Percentiles rank a stretch among this genome's conserved stretches.
Conservation (phyloP, 1,139 yeast genomes). For the Candida sanyaensis region DNA sequence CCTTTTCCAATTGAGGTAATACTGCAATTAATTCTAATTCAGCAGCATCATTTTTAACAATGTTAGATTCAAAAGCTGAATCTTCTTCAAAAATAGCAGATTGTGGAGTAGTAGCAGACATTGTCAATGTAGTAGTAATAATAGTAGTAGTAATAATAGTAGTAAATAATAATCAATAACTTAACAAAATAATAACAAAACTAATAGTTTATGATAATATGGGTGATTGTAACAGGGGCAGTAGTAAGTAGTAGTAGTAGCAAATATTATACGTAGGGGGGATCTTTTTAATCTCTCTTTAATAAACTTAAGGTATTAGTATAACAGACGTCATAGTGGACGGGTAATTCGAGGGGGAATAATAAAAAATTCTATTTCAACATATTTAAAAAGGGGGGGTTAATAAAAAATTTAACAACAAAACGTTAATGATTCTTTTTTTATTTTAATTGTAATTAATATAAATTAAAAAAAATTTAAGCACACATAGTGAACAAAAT, state of each 20-base stretch:
- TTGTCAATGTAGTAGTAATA: constrained; percentile 14
- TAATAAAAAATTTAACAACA: constrained; percentile 8
- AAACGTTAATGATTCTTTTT: background rate
- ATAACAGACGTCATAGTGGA: constrained; percentile 31
- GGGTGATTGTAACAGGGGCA: background rate
- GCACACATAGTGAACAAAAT: constrained; percentile 32
- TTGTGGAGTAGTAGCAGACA: constrained; percentile 22
- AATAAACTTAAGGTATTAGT: constrained; percentile 5
- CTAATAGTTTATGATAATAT: background rate
- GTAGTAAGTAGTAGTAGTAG: constrained; percentile 2
- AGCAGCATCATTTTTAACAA: constrained; percentile 8
- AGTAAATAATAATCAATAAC: background rate
- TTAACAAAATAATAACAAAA: constrained; percentile 8
- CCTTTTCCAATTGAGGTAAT: constrained; percentile 9
- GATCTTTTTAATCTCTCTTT: background rate
- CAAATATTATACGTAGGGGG: background rate
- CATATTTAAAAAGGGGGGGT: constrained; percentile 21
- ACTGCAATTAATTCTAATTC: constrained; percentile 9
- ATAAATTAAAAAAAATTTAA: constrained; percentile 24
- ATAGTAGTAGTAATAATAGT: constrained; percentile 2
- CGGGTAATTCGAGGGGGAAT: constrained; percentile 19
- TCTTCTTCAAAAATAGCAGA: constrained; percentile 21
- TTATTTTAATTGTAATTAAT: constrained; percentile 5
- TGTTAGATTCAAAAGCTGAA: constrained; percentile 30
- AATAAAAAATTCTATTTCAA: constrained; percentile 22